Percentiles rank a stretch among this genome's conserved stretches.
Evolutionary conservation across 2,329 filamentous ascomycete genomes (phyloP).

Genomic region (Sporothrix brasiliensis): DNA sequence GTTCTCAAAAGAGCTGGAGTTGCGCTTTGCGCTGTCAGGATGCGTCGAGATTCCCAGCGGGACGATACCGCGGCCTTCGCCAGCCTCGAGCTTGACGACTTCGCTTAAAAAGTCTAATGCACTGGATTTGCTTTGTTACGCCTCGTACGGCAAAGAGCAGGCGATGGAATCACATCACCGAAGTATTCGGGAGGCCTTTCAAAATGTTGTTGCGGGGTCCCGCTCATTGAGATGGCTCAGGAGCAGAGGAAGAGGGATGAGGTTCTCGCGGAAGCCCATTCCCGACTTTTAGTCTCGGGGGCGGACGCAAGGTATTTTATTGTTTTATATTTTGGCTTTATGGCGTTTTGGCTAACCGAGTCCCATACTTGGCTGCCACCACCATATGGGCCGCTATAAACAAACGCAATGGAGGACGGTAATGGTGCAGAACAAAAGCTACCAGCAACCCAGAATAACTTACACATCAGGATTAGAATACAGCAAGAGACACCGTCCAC

Average conservation of each 20-base stretch:
- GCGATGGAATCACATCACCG: neutral
- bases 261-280: slow-evolving; percentile 13
- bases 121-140: neutral
- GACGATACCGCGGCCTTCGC: neutral
- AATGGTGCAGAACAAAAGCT: neutral
- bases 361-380: neutral
- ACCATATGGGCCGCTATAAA: neutral
- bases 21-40: neutral
- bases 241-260: neutral
- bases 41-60: neutral
- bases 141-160: neutral
- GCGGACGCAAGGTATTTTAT: neutral
- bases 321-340: neutral
- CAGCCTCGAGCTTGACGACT: neutral
- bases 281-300: neutral
- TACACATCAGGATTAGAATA: slow-evolving; percentile 2
- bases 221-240: slow-evolving; percentile 12
- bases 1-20: slow-evolving; percentile 16
- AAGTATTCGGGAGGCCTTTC: slow-evolving; percentile 2
- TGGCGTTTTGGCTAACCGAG: too few relatives aligned
- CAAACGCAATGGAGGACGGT: too few relatives aligned
- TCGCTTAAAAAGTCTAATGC: neutral
- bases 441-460: neutral
- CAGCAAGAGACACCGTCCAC: neutral
- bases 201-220: neutral